Conservation (phyloP, 2,329 filamentous ascomycete genomes). For the Zymoseptoria crescenta region DNA sequence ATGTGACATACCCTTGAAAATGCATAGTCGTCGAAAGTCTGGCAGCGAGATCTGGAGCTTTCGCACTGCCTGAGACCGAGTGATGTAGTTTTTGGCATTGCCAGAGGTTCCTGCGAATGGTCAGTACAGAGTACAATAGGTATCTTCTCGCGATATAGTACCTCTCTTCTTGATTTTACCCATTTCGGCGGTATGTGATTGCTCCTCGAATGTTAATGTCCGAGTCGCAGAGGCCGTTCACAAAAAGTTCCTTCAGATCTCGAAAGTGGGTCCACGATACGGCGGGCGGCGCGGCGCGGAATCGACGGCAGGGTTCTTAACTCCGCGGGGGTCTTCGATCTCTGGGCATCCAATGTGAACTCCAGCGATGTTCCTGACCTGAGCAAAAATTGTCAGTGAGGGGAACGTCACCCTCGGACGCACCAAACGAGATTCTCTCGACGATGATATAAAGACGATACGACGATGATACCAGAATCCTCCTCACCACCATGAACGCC, state of each 20-base stretch:
- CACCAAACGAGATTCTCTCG: neutral
- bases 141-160: constrained; percentile 24
- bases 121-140: neutral
- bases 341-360: neutral
- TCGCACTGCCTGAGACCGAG: constrained; percentile 89
- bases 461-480: constrained; percentile 2
- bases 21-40: constrained; percentile 96
- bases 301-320: neutral
- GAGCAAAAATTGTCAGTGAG: neutral
- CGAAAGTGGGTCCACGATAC: neutral
- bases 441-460: constrained; percentile 7
- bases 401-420: neutral
- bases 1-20: constrained; percentile 69
- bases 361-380: neutral
- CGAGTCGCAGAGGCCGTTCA: neutral
- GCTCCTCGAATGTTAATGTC: neutral
- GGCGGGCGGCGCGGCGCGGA: no score
- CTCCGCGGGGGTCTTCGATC: neutral
- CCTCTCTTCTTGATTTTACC: constrained; percentile 83
- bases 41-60: constrained; percentile 96
- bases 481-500: constrained; percentile 15
- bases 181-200: constrained; percentile 41
- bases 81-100: constrained; percentile 97
- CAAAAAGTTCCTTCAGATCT: neutral
- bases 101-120: constrained; percentile 61